Evolutionary conservation across 345 rosid genomes (phyloP).

Genomic region (Eucalyptus sideroxylon): DNA sequence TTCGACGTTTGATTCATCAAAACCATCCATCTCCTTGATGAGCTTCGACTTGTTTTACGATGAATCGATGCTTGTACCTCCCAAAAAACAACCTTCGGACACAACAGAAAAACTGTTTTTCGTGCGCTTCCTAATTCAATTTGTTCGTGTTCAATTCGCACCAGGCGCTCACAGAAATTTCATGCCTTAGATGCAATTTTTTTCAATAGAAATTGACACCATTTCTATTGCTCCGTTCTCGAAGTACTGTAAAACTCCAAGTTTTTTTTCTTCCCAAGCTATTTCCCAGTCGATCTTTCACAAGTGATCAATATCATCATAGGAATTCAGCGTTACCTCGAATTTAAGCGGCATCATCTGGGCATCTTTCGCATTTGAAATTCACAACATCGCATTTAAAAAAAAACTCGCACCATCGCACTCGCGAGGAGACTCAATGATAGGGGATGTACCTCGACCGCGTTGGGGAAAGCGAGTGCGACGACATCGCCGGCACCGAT

Average conservation of each 20-base stretch:
- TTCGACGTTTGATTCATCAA: not conserved
- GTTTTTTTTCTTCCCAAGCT: not conserved
- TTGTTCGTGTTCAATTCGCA: too few species aligned
- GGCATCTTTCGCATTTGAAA: not conserved
- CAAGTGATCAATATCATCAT: not conserved
- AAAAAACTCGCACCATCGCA: not conserved
- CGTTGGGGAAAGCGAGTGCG: constrained; percentile 53
- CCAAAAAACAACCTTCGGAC: not conserved
- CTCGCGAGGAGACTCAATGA: not conserved
- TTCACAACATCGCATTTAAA: not conserved
- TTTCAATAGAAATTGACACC: too few species aligned
- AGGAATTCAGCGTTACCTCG: not conserved
- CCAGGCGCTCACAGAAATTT: too few species aligned
- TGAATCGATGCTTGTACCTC: not conserved
- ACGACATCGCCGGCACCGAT: constrained; percentile 42
- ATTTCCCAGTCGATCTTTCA: not conserved
- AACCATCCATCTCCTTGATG: not conserved
- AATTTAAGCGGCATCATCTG: not conserved
- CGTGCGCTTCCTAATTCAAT: not conserved
- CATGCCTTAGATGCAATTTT: too few species aligned
- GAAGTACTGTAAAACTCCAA: not conserved
- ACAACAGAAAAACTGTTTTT: not conserved
- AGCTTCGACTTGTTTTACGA: not conserved
- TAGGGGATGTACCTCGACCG: constrained; percentile 39
- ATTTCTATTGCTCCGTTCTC: not conserved